Base-by-base conservation (phyloP, 148 eudicot genomes). In the Linanthus parryae region DNA sequence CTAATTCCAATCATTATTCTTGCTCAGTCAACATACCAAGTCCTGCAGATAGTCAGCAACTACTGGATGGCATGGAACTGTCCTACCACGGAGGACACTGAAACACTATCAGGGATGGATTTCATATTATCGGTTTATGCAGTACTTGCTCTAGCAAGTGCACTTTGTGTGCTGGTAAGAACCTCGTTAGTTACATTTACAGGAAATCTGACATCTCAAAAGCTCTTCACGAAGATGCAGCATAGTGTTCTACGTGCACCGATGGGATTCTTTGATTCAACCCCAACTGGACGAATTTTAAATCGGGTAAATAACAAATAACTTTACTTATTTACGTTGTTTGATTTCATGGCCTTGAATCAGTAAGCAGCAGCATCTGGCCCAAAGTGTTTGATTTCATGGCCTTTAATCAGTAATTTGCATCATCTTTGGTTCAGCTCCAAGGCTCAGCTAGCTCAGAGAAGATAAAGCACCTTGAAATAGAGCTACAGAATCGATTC, bases 61-160 rank as follows among this genome's bases (percentile, higher is more conserved):
- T 94, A 94, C 53, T 94, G 99, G 99, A 88, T 94, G 87, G 94
- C 99, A 10, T 94, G 95, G 96, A 78, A 91, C 30, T 88, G 91
- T 78, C 99, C 88, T 38, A 47, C 88, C 0, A 66, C 79, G 26
- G 73, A 68, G 34, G 78, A 63, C 6, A 64, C 53, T 36, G 70
- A 69, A 61, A 74, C 79, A 24, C 21, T 67, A 35, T 37, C 58
- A 6, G 74, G 75, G 59, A 84, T 94, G 84, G 51, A 74, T 55
- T 76, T 58, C 44, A 57, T 94, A 51, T 51, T 94, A 48, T 61
- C 82, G 3, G 55, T 94, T 23, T 94, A 94, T 58, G 56, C 73
- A 11, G 75, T 94, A 54, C 87, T 94, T 48, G 77, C 96, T 8
- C 65, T 80, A 55, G 81, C 71, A 23, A 77, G 99, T 47, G 65